Evolutionary conservation across 2,329 filamentous ascomycete species (phyloP).

Genomic region (Ascochyta clinopodiicola): DNA sequence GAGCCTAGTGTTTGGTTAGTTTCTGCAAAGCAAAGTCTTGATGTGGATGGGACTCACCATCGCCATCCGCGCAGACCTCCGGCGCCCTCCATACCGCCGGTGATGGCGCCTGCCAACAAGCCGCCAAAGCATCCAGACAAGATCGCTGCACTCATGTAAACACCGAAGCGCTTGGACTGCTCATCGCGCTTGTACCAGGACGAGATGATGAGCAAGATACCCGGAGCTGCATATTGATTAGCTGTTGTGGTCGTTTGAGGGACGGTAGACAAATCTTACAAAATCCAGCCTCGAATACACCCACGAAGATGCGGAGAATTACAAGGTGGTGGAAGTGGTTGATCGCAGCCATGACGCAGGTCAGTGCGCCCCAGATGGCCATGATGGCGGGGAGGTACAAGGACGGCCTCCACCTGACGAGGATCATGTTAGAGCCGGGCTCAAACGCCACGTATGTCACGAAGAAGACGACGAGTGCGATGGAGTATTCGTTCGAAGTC

Average conservation of each 20-base stretch:
- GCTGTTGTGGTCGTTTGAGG: neutral
- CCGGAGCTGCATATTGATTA: conserved; percentile 51
- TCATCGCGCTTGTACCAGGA: conserved; percentile 67
- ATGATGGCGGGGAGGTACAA: conserved; percentile 60
- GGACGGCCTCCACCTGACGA: conserved; percentile 57
- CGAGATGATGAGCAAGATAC: conserved; percentile 61
- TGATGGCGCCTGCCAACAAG: conserved; percentile 58
- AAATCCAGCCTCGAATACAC: conserved; percentile 62
- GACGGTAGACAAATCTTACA: neutral
- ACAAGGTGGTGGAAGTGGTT: conserved; percentile 58
- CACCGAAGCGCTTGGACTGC: conserved; percentile 62
- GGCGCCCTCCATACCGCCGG: conserved; percentile 54
- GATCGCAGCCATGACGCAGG: conserved; percentile 59
- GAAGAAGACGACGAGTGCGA: conserved; percentile 62
- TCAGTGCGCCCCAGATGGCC: conserved; percentile 60
- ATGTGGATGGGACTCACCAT: conserved; percentile 50
- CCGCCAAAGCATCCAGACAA: conserved; percentile 63
- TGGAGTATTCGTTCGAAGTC: conserved; percentile 58
- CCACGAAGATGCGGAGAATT: conserved; percentile 61
- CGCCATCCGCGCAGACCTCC: conserved; percentile 58
- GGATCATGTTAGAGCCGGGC: conserved; percentile 62
- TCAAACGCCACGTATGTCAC: conserved; percentile 60
- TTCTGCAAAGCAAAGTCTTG: accelerated
- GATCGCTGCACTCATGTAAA: conserved; percentile 66
- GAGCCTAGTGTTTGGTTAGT: conserved; percentile 1